Evolutionary conservation across 2,329 filamentous ascomycete species (phyloP).

Genomic region (Fusarium sp.): DNA sequence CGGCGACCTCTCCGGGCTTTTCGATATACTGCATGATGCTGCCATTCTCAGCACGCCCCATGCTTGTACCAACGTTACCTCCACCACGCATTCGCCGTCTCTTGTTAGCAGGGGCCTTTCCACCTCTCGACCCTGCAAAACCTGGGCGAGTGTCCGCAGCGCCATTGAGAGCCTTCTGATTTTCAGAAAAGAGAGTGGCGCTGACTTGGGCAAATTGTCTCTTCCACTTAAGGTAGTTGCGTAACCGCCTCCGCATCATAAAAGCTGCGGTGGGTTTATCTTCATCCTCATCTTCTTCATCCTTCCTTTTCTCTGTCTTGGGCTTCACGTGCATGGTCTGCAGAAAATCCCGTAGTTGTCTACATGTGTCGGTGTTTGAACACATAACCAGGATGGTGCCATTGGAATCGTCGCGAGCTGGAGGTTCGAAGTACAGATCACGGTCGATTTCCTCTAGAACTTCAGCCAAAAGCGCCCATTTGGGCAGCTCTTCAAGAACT

Average conservation of each 20-base stretch:
- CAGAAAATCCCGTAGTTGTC: constrained; percentile 90
- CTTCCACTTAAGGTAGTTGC: constrained; percentile 92
- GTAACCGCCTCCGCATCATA: constrained; percentile 90
- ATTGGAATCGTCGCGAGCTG: constrained; percentile 83
- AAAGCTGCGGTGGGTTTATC: constrained; percentile 79
- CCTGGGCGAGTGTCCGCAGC: constrained; percentile 69
- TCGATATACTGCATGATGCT: constrained; percentile 85
- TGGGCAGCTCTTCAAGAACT: constrained; percentile 92
- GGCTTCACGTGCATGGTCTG: constrained; percentile 87
- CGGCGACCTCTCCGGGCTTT: constrained; percentile 83
- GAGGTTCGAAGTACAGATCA: constrained; percentile 86
- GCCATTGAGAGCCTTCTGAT: constrained; percentile 79
- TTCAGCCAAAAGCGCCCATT: constrained; percentile 91
- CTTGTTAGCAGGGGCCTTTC: constrained; percentile 81
- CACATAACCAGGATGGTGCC: constrained; percentile 98
- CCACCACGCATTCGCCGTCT: constrained; percentile 86
- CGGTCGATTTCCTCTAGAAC: constrained; percentile 93
- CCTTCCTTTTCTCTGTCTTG: constrained; percentile 59
- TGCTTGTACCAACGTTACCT: constrained; percentile 67
- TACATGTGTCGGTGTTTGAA: constrained; percentile 84
- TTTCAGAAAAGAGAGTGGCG: constrained; percentile 80
- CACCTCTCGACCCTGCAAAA: constrained; percentile 64
- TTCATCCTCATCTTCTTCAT: constrained; percentile 61
- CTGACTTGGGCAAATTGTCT: constrained; percentile 88
- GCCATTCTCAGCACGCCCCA: constrained; percentile 77